Conservation (phyloP, 208 protist species). For the Trypanosomatidae sp. region DNA sequence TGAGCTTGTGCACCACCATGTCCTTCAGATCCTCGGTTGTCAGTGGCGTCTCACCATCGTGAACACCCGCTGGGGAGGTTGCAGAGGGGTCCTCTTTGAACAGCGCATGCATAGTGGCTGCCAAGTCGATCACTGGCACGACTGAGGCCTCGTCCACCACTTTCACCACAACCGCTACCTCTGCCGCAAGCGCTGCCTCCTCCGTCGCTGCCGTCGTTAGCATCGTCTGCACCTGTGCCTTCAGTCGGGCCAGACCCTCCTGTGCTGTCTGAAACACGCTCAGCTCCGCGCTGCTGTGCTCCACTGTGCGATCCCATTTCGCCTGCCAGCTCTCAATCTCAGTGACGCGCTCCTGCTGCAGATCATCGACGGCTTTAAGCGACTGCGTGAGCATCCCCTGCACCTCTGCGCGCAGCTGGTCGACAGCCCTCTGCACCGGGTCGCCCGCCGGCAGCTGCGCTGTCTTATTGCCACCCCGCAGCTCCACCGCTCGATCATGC, state of each 20-base stretch:
- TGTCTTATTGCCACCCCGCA: constrained; percentile 16
- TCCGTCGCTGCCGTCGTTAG: constrained; percentile 45
- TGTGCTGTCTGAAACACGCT: constrained; percentile 51
- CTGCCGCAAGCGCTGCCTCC: constrained; percentile 47
- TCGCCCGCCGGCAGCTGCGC: constrained; percentile 14
- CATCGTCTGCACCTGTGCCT: constrained; percentile 66
- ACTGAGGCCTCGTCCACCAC: constrained; percentile 22
- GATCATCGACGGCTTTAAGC: constrained; percentile 26
- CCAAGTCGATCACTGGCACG: constrained; percentile 22
- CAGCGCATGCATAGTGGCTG: constrained; percentile 27
- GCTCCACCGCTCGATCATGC: constrained; percentile 22
- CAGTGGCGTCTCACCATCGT: constrained; percentile 17
- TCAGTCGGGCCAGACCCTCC: constrained; percentile 62
- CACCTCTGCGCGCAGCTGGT: constrained; percentile 20
- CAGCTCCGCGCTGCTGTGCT: constrained; percentile 70
- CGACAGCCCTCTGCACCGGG: constrained; percentile 25
- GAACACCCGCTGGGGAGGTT: not conserved
- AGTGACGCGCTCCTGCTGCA: constrained; percentile 38
- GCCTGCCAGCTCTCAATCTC: constrained; percentile 41
- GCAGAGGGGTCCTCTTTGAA: constrained; percentile 22
- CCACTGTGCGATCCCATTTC: constrained; percentile 26
- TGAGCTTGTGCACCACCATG: constrained; percentile 36
- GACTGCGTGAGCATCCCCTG: constrained; percentile 15
- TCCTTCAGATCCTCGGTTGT: constrained; percentile 26
- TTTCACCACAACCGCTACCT: constrained; percentile 21